Conservation (phyloP, 139 green algal genomes). For the Chlorella sp. region DNA sequence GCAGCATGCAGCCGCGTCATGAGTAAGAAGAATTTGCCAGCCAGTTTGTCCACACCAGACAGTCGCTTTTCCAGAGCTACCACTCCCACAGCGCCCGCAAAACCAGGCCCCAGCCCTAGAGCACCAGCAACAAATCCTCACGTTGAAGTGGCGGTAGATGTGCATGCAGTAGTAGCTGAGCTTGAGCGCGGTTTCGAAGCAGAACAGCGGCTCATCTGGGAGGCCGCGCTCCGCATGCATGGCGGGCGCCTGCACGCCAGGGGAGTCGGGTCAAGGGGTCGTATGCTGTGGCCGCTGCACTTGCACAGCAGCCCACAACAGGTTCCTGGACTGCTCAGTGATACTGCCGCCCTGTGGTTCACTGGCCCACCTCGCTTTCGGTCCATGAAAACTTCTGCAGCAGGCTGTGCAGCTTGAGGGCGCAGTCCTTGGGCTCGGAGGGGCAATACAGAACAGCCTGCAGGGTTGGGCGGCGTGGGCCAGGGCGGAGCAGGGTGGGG, state of each 20-base stretch:
- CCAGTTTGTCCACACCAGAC: background rate
- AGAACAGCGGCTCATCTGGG: constrained; percentile 6
- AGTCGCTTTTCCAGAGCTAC: background rate
- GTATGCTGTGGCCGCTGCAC: too few species aligned
- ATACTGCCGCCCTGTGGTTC: too few species aligned
- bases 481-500: too few species aligned
- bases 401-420: background rate
- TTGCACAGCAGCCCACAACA: too few species aligned
- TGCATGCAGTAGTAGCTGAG: constrained; percentile 4
- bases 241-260: background rate
- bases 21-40: too few species aligned
- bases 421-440: background rate
- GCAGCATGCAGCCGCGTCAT: too few species aligned
- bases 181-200: background rate
- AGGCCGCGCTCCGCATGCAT: background rate
- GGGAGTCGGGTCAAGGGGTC: too few species aligned
- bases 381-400: background rate
- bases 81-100: background rate
- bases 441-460: background rate
- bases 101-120: background rate
- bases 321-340: too few species aligned
- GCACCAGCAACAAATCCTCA: background rate
- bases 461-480: too few species aligned
- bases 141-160: constrained; percentile 15
- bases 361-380: background rate